Evolutionary conservation across 345 rosid genomes (phyloP), one percentile per base, ranked within the genome.

Genomic region (Carallia pectinifolia): DNA sequence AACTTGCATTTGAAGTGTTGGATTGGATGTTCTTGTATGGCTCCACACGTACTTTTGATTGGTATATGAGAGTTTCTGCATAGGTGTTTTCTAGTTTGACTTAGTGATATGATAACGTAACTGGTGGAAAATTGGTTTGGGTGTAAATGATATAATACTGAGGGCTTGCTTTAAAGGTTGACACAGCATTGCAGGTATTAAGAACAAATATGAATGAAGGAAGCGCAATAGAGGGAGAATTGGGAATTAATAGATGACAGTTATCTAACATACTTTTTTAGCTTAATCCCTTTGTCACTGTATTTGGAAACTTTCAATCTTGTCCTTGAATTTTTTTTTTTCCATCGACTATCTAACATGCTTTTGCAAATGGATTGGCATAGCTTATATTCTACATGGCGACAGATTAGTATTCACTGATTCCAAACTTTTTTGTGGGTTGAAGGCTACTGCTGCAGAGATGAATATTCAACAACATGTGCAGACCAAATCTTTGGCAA

Each of bases 391-490:
- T 6, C 38, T 18, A 34, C 31, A 37, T 7, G 39, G 44, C 16
- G 27, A 6, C 9, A 16, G 27, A 30, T 38, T 67, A n/a, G 37
- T 55, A 15, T 47, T 27, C 36, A 30, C 65, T 69, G 50, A 48
- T 56, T 66, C 66, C 10, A 12, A 36, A 17, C 64, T 40, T 54
- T 40, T 31, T 44, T 29, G 10, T 52, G 15, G 59, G 62, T 58
- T 37, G 31, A 39, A 61, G 23, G 65, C 53, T 50, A 55, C 31
- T 37, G 38, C 68, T 55, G 54, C 72, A 40, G 58, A 67, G 65
- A 76, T 67, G 90, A 85, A 65, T 80, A 56, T 72, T 69, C 93
- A 81, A 84, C 91, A 81, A 83, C 73, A 39, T 73, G 47, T 60
- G 44, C 88, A 77, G 67, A 71, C 88, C 16, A 88, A 71, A 74